Conservation (phyloP, 2,329 filamentous ascomycete species). For the Ceratocystis cacaofunesta region DNA sequence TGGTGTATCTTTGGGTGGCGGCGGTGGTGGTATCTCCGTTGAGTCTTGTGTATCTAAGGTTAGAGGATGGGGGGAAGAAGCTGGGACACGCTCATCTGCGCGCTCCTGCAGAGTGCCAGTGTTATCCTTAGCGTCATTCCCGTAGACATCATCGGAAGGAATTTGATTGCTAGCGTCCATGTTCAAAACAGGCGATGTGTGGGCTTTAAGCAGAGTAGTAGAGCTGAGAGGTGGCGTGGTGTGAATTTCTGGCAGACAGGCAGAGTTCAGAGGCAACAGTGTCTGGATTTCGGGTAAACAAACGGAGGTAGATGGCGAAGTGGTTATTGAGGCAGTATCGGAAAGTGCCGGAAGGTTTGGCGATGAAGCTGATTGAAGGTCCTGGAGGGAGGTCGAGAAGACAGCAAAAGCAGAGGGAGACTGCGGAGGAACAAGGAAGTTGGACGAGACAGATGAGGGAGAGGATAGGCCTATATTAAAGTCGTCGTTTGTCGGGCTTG, state of each 20-base stretch:
- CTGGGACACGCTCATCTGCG: slow-evolving; percentile 33
- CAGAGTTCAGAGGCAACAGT: not conserved
- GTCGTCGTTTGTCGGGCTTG: slow-evolving; percentile 20
- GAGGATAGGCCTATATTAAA: slow-evolving; percentile 9
- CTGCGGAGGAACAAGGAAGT: slow-evolving; percentile 21
- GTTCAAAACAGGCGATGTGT: slow-evolving; percentile 34
- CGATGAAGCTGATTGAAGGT: not conserved
- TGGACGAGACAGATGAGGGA: slow-evolving; percentile 9
- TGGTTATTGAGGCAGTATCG: not conserved
- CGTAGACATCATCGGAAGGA: slow-evolving; percentile 53
- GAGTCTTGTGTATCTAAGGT: slow-evolving; percentile 21
- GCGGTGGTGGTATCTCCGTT: slow-evolving; percentile 5
- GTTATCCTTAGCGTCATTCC: slow-evolving; percentile 51
- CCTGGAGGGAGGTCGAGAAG: slow-evolving; percentile 17
- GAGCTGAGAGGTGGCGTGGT: not conserved
- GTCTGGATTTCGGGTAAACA: not conserved
- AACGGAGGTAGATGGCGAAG: not conserved
- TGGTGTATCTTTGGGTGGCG: slow-evolving; percentile 36
- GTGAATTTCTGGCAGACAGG: not conserved
- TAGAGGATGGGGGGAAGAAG: slow-evolving; percentile 28
- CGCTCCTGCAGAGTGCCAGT: slow-evolving; percentile 43
- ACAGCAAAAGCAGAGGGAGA: slow-evolving; percentile 19
- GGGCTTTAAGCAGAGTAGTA: slow-evolving; percentile 38
- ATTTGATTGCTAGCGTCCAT: slow-evolving; percentile 65
- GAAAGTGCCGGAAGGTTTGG: not conserved